Percentiles rank a stretch among this genome's conserved stretches.
phyloP scores from a whole-genome alignment of 805 yeast species.

The Yarrowia divulgata region DNA sequence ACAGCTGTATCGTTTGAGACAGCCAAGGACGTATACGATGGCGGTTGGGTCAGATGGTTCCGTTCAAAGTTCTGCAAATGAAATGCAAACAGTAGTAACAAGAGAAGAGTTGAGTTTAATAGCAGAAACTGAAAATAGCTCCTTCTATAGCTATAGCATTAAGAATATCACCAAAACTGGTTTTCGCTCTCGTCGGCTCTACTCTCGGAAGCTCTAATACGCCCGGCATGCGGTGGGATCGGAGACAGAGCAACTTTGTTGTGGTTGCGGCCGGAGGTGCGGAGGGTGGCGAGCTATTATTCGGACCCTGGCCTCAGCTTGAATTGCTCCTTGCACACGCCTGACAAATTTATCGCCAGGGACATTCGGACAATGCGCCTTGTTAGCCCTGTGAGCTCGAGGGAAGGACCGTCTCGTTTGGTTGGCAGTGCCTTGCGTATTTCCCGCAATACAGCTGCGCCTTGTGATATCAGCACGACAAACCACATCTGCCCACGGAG shows the following conservation, averaged over 20 bases:
- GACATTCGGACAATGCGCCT: too few species aligned
- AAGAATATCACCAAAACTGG: background rate
- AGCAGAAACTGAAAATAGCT: background rate
- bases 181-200: conserved; percentile 8
- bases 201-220: conserved; percentile 10
- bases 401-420: too few species aligned
- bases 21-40: conserved; percentile 33
- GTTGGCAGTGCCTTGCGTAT: too few species aligned
- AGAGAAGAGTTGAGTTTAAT: conserved; percentile 6
- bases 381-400: too few species aligned
- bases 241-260: conserved; percentile 23
- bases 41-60: conserved; percentile 22
- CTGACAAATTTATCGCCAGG: too few species aligned
- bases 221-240: conserved; percentile 9
- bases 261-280: background rate
- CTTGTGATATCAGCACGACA: too few species aligned
- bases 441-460: too few species aligned
- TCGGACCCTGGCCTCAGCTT: background rate
- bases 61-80: conserved; percentile 13
- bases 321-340: too few species aligned
- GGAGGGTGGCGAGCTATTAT: conserved; percentile 1
- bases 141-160: background rate
- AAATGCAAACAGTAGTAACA: conserved; percentile 17
- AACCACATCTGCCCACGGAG: too few species aligned
- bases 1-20: background rate